Conservation (phyloP, 352 stramenopile genomes). For the Phytophthora kernoviae region DNA sequence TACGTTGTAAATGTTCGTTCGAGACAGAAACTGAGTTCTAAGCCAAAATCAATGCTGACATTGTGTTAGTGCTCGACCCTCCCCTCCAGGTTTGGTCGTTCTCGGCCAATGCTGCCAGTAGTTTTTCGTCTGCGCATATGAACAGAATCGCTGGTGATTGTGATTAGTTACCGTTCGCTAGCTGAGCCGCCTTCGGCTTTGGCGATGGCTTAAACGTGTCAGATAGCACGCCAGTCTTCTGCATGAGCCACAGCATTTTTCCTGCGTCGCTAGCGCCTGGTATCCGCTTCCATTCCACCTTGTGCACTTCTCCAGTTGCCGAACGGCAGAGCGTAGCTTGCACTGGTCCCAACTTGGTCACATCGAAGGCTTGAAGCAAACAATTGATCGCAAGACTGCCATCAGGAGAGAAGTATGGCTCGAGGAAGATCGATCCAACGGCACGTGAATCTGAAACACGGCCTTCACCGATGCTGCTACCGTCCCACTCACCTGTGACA, state of each 20-base stretch:
- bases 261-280: slow-evolving; percentile 67
- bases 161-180: slow-evolving; percentile 35
- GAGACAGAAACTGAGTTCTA: slow-evolving; percentile 19
- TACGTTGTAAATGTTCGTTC: slow-evolving; percentile 20
- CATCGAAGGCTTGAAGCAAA: slow-evolving; percentile 70
- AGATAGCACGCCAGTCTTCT: slow-evolving; percentile 60
- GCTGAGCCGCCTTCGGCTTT: slow-evolving; percentile 19
- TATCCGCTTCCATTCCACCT: slow-evolving; percentile 84
- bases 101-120: neutral
- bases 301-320: slow-evolving; percentile 52
- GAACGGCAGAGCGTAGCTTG: slow-evolving; percentile 42
- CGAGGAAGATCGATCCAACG: slow-evolving; percentile 73
- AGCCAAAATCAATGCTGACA: slow-evolving; percentile 29
- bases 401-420: slow-evolving; percentile 67
- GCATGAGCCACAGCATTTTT: slow-evolving; percentile 80
- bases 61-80: slow-evolving; percentile 13
- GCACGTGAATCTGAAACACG: slow-evolving; percentile 76
- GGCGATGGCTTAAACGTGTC: slow-evolving; percentile 17
- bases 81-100: slow-evolving; percentile 11
- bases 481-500: slow-evolving; percentile 79
- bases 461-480: slow-evolving; percentile 84
- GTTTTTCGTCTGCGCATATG: neutral
- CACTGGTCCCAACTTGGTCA: slow-evolving; percentile 39
- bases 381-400: slow-evolving; percentile 71
- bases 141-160: neutral